Evolutionary conservation across 2,329 filamentous ascomycete species (phyloP), one percentile per base, ranked within the genome.

Genomic region (Aspergillus carbonarius): DNA sequence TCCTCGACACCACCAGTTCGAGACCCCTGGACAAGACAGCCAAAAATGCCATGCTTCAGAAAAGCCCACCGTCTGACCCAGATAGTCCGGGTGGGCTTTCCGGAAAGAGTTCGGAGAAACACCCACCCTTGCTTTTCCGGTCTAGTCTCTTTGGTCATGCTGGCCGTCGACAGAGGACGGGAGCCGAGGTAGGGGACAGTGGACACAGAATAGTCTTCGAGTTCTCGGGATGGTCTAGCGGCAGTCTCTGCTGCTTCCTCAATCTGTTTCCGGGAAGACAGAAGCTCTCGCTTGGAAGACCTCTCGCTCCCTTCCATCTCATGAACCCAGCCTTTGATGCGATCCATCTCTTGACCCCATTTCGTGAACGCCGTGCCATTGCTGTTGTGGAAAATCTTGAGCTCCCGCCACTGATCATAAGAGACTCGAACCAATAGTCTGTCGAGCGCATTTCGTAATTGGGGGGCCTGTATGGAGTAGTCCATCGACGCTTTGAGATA

Each of bases 51-150:
- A 70, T 96, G 89, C 63, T 93, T 93, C 66, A 96, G 89, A 73
- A 96, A 98, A 71, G 95, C 96, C 95, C 95, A 99, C 54, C 93
- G 85, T 60, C 92, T 85, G 25, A 92, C 84, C 95, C 95, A 99
- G 40, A 86, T 84, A n/a, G 92, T 92, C 61, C 93, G 84, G 13
- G 92, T 90, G 0, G 93, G 93, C 74, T 97, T 98, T 35, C 92
- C 93, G 1, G 90, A 88, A 7, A 93, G 79, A 1, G 88, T 90
- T 53, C 92, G 85, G 66, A 96, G 74, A 73, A 93, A 96, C 2
- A 99, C 79, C 95, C 95, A 99, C 3, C 93, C 93, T 74, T 98
- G 95, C 74, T 96, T 98, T 75, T 96, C 93, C 63, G 69, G 79
- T 72, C 73, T 84, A 70, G 72, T 72, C 34, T 78, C 77, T 42